phyloP scores from a whole-genome alignment of 768 basidiomycete species.

The Rhodotorula taiwanensis region DNA sequence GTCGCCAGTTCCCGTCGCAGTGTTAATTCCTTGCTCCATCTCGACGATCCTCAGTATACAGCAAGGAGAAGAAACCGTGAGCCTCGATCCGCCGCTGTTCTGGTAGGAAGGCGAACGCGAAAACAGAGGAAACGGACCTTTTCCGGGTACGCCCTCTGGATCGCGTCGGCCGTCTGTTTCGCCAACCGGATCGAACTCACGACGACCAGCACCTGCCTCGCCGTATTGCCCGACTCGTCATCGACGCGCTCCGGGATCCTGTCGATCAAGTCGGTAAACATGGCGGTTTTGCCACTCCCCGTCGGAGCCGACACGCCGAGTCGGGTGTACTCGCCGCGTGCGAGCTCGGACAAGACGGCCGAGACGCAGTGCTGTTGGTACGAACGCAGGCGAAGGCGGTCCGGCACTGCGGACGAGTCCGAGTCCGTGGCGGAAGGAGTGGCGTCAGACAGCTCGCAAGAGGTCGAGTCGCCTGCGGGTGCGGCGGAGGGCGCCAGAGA shows the following conservation, averaged over 20 bases:
- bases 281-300: constrained; percentile 80
- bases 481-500: too few relatives aligned
- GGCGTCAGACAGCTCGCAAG: too few relatives aligned
- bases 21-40: constrained; percentile 82
- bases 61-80: too few relatives aligned
- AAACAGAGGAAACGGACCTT: constrained; percentile 49
- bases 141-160: constrained; percentile 58
- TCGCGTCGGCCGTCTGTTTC: constrained; percentile 71
- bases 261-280: constrained; percentile 76
- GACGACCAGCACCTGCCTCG: constrained; percentile 58
- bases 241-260: constrained; percentile 51
- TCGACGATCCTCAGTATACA: constrained; percentile 57
- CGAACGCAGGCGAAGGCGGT: too few relatives aligned
- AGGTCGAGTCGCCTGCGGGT: too few relatives aligned
- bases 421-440: too few relatives aligned
- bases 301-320: constrained; percentile 60
- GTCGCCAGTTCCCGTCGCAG: constrained; percentile 72
- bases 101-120: too few relatives aligned
- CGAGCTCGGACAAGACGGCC: constrained; percentile 66
- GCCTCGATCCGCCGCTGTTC: too few relatives aligned
- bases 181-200: constrained; percentile 88
- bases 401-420: too few relatives aligned
- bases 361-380: constrained; percentile 78
- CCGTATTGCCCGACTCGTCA: constrained; percentile 12
- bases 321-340: constrained; percentile 56